Evolutionary conservation across 495 filamentous ascomycete genomes (phyloP), one percentile per base, ranked within the genome.

Genomic region (Penicillium roqueforti): DNA sequence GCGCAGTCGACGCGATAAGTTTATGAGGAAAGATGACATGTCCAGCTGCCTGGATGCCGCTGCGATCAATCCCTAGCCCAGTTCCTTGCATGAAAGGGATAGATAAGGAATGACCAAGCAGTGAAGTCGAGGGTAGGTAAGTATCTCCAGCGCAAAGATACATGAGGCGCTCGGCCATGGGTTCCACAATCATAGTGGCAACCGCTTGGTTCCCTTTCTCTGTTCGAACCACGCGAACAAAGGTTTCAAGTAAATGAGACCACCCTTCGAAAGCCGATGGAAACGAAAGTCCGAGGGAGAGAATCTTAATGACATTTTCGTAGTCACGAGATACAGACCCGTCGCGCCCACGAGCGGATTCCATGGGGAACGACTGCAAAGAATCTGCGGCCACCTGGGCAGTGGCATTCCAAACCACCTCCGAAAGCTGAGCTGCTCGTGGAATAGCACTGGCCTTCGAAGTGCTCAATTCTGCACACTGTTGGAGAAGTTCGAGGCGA

Each of bases 141-240:
- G 63, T 53, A 22, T 66, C 55, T 3, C 23, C 44, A 29, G 54
- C 51, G 14, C 54, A 38, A 25, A 71, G 40, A 26, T 28, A 45
- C 42, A 62, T 59, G 25, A 74, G 57, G 14, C 51, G 62, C 43
- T 82, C 83, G 4, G 88, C 81, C 19, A 96, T 64, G 9, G 89
- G 89, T 52, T 92, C 89, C 25, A 90, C 73, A 11, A 88, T 75
- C 25, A 81, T 76, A 18, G 82, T 72, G 3, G 82, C 78, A 20
- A 84, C 74, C 2, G 79, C 81, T 5, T 75, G 77, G 53, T 88
- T 83, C 6, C 89, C 88, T 37, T 81, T 80, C 55, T 92, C 87
- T 8, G 73, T 71, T 43, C 76, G 77, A 10, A 87, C 79, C 43
- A 80, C 77, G n/a, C 72, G 70, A 13, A 80, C 70, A 16, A 88